Evolutionary conservation across 495 filamentous ascomycete species (phyloP), one percentile per base, ranked within the genome.

Genomic region (Entonaema liquescens): DNA sequence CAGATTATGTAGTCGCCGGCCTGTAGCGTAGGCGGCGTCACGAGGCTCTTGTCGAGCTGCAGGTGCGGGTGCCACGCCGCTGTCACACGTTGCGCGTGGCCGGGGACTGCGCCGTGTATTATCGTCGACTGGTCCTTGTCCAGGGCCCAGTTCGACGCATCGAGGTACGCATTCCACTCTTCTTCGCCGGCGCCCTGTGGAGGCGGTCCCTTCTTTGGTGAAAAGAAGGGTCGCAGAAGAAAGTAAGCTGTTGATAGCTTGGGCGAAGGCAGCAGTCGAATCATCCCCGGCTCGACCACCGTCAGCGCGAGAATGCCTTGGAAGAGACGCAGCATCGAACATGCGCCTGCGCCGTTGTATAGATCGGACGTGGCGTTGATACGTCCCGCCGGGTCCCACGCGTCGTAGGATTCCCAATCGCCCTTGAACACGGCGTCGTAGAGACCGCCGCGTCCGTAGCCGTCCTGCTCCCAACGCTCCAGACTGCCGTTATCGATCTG

Each of bases 1-100:
- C 94, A 97, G 59, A 91, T 86, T 11, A 97, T 93, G 80, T 92
- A 97, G 79, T 97, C 94, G 52, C 94, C 94, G 0, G 92, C 93
- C 35, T 86, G 83, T 15, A 97, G 89, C 9, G 83, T 84, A 5
- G 94, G 94, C 1, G 95, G 83, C 54, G 92, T 90, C 21, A 94
- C 86, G 86, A 97, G 95, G 13, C 89, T 90, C 36, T 83, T 82
- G 49, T 87, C 80, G 9, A 97, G 86, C 47, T 91, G 83, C 15
- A 97, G 85, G 61, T 97, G 91, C 0, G 94, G 94, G 71, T 97
- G 94, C 70, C 91, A 88, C 0, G 85, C 81, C 12, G 88, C 84
- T 40, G 87, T 93, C 31, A 95, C 87, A 71, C 96, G 93, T 77
- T 97, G 94, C 36, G 89, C 89, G 59, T 90, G 87, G 2, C 91